Evolutionary conservation across 164 flowering plant genomes (phyloP).

Genomic region (Vitis rotundifolia): DNA sequence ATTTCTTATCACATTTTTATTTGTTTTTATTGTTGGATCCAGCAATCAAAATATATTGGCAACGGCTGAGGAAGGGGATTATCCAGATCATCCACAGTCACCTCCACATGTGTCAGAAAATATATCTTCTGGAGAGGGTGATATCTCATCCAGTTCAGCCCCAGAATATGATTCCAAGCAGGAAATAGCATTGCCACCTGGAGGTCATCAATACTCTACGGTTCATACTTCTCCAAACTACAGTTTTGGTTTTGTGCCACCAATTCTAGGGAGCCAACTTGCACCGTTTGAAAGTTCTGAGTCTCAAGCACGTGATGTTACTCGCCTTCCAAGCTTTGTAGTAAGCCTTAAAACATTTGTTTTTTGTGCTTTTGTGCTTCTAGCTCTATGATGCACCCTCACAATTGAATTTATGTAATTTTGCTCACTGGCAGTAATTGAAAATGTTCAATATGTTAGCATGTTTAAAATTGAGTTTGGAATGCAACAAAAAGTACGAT

Average conservation of each 20-base stretch:
- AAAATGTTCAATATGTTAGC: too few species aligned
- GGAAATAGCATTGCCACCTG: constrained; percentile 46
- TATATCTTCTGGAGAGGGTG: constrained; percentile 39
- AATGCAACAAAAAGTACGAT: too few species aligned
- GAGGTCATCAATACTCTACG: constrained; percentile 50
- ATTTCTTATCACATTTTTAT: background rate
- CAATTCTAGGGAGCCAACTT: constrained; percentile 55
- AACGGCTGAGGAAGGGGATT: constrained; percentile 40
- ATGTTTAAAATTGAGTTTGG: too few species aligned
- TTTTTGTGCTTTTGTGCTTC: background rate
- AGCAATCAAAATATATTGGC: constrained; percentile 44
- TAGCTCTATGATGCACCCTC: background rate
- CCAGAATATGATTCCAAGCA: constrained; percentile 57
- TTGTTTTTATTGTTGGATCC: constrained; percentile 14
- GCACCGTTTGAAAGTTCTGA: constrained; percentile 69
- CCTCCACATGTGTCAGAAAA: constrained; percentile 40
- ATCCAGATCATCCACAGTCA: constrained; percentile 41
- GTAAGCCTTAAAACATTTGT: constrained; percentile 41
- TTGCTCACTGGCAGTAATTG: too few species aligned
- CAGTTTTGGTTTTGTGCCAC: constrained; percentile 60
- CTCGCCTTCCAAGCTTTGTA: constrained; percentile 69
- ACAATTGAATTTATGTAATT: too few species aligned
- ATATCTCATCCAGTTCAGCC: constrained; percentile 38
- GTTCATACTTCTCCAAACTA: constrained; percentile 59
- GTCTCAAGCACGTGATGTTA: constrained; percentile 67